Base-by-base conservation (phyloP, 768 basidiomycete genomes). In the Lentinus brumalis region DNA sequence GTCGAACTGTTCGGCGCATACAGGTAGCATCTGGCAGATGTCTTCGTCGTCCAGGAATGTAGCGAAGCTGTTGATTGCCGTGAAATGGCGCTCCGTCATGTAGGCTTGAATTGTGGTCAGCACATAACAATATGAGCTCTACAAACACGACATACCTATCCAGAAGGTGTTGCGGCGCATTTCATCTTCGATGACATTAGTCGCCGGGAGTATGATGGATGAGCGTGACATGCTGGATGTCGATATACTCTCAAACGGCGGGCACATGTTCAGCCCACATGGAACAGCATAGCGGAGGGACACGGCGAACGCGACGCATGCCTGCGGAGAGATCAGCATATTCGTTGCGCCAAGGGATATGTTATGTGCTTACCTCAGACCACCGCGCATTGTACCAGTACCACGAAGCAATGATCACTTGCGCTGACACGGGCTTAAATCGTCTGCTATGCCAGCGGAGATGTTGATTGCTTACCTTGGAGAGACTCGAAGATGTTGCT, bases 381-480 rank as follows among this genome's bases (percentile, higher is more conserved):
- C 88, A 90, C 81, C 83, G 86, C 50, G 86, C 86, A 70, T 90
- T 86, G 50, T 81, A 85, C 83, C 86, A 89, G 66, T 88, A 88
- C 71, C 87, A 89, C 86, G 88, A 89, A 9, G 81, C 81, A 46
- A 90, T 74, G 45, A 91, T 77, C 14, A 87, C 77, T 46, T 81
- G 78, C 10, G 88, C 89, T 92, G 52, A 6, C 16, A 51, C 46
- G 26, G 16, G 44, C 31, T 5, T 21, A 35, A 45, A 58, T 40
- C 29, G 53, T 30, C 50, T 32, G 39, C 7, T 44, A 40, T 51
- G n/a, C 18, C 16, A 11, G 9, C 18, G 32, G 21, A 40, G 46
- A 14, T 18, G 18, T 14, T 29, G 5, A 52, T 6, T 29, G 18
- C 69, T 58, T 64, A 87, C 88, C 82, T 84, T 91, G 89, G 10